Evolutionary conservation across 371 early-diverging fungal genomes (phyloP), one percentile per base, ranked within the genome.

Genomic region (Mortierella sp.): DNA sequence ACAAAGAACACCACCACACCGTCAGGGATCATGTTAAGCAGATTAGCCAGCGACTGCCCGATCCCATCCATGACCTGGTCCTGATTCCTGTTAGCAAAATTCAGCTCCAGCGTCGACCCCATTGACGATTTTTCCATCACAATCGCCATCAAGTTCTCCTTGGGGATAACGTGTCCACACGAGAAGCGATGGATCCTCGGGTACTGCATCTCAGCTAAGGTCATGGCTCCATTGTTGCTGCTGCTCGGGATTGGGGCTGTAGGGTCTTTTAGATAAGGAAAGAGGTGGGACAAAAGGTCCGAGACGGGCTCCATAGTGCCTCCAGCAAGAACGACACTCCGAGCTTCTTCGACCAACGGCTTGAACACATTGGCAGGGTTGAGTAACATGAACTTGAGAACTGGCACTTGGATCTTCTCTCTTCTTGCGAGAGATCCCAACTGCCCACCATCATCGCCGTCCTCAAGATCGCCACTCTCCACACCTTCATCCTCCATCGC

Each of bases 1-100:
- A 97, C 94, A 81, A 99, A 97, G 81, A 99, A 99, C 55, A 95
- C 95, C 0, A 99, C 98, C 9, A 99, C 89, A 5, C 99, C 99
- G 77, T 95, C 96, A 0, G 98, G 98, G n/a, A 98, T 93, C 21
- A 96, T 91, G 71, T 91, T 92, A 71, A 93, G 91, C 8, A 98
- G 76, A 71, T 97, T 96, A 4, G 92, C 90, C 61, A 99, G 81
- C 0, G 92, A 86, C 40, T 90, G 90, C 0, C 97, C 96, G 0
- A 94, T 86, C 69, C 95, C 96, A 67, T 94, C 92, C 43, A 96
- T 91, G 82, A 95, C 92, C 84, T 94, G 67, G 24, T 83, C 79
- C 5, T 75, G 28, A 55, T 95, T 90, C 51, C 97, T 91, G 59
- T 91, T 92, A 43, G 94, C 93, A 81, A 89, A 95, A 24, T 92